Evolutionary conservation across 257 asterid genomes (phyloP).

Genomic region (Lavandula angustifolia): DNA sequence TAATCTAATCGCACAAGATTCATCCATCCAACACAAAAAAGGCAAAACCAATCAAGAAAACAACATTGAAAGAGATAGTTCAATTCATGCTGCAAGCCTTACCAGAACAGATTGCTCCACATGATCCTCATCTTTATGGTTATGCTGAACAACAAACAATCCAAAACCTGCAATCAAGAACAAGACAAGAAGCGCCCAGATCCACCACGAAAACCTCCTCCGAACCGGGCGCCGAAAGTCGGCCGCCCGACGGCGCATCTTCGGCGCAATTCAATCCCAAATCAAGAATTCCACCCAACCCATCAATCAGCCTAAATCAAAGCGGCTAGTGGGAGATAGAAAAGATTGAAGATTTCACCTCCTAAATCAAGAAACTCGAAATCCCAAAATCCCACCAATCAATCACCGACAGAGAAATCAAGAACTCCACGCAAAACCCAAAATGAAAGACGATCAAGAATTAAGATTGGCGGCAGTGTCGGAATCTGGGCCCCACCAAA

Average conservation of each 20-base stretch:
- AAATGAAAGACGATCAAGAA: slow-evolving; percentile 27
- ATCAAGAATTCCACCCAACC: slow-evolving; percentile 37
- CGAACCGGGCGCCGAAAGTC: slow-evolving; percentile 88
- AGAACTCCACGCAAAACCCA: slow-evolving; percentile 29
- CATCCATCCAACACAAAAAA: slow-evolving; percentile 5
- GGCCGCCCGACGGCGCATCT: slow-evolving; percentile 95
- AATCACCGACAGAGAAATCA: slow-evolving; percentile 26
- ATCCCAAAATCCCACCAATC: slow-evolving; percentile 33
- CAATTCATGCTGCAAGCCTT: neutral
- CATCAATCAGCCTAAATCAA: slow-evolving; percentile 41
- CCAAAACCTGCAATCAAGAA: slow-evolving; percentile 58
- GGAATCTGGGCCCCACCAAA: slow-evolving; percentile 2
- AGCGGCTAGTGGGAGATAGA: neutral
- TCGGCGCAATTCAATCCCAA: slow-evolving; percentile 41
- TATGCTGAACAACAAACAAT: slow-evolving; percentile 69
- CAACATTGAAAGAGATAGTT: neutral
- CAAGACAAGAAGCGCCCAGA: slow-evolving; percentile 67
- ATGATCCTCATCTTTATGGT: slow-evolving; percentile 54
- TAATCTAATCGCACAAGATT: neutral
- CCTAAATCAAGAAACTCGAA: slow-evolving; percentile 33
- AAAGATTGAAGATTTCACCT: slow-evolving; percentile 26
- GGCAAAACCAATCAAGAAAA: slow-evolving; percentile 9
- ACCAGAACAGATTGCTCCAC: slow-evolving; percentile 65
- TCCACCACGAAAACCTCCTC: slow-evolving; percentile 70
- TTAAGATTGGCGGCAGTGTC: slow-evolving; percentile 17